Evolutionary conservation across 169 alveolate species (phyloP).

Genomic region (Toxoplasma gondii): DNA sequence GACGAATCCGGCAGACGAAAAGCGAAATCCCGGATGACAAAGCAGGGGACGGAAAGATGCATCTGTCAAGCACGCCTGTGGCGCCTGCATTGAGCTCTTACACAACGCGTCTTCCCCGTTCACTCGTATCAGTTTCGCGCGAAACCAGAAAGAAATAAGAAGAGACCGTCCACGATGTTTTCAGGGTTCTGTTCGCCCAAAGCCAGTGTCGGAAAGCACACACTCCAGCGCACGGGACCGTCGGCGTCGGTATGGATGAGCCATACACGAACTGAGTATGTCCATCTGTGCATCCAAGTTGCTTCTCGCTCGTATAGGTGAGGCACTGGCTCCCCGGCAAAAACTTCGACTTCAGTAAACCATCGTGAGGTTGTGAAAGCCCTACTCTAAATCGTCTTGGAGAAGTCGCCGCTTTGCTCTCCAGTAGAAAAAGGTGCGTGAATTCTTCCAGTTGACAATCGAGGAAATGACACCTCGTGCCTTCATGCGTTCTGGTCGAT

Average conservation of each 20-base stretch:
- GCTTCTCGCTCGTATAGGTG: not conserved
- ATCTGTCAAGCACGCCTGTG: not conserved
- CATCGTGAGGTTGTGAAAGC: not conserved
- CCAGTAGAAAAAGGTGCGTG: conserved; percentile 81
- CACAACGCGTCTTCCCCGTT: not conserved
- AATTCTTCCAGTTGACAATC: conserved; percentile 80
- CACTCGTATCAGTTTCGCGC: not conserved
- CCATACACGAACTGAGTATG: not conserved
- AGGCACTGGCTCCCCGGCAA: not conserved
- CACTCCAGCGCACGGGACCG: too few relatives aligned
- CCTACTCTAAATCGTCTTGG: conserved; percentile 44
- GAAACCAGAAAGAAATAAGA: too few relatives aligned
- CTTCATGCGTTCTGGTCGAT: conserved; percentile 85
- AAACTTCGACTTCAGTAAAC: not conserved
- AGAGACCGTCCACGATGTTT: too few relatives aligned
- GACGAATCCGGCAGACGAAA: not conserved
- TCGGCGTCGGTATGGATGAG: not conserved
- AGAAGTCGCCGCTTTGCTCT: conserved; percentile 74
- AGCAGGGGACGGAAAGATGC: not conserved
- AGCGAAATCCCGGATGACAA: not conserved
- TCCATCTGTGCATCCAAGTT: not conserved
- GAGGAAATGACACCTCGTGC: conserved; percentile 82
- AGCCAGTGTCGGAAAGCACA: not conserved
- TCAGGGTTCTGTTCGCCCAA: too few relatives aligned
- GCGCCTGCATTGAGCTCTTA: not conserved